phyloP scores from a whole-genome alignment of 2,329 filamentous ascomycete species.

The Coleophoma eucalyptorum region DNA sequence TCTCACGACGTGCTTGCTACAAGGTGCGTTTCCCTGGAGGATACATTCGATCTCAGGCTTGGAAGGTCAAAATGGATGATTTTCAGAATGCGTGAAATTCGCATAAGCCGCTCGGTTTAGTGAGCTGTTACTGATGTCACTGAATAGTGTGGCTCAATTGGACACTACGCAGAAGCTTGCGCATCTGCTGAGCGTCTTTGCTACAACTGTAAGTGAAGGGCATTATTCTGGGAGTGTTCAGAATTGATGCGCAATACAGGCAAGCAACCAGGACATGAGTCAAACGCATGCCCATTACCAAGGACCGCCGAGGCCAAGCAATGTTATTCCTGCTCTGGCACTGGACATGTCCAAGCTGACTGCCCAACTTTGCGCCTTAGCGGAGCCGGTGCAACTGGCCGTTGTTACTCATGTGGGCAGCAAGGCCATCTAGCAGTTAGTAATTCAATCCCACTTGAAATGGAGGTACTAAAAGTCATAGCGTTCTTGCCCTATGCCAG shows the following conservation, averaged over 20 bases:
- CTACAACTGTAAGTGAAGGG: constrained; percentile 82
- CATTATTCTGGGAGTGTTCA: too few relatives aligned
- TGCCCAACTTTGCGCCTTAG: constrained; percentile 94
- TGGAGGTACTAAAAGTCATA: constrained; percentile 29
- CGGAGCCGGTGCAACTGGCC: constrained; percentile 75
- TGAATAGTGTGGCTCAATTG: constrained; percentile 66
- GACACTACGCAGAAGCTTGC: constrained; percentile 86
- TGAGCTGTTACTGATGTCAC: constrained; percentile 21
- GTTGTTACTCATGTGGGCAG: constrained; percentile 96
- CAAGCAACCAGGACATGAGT: constrained; percentile 96
- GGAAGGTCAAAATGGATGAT: too few relatives aligned
- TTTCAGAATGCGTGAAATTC: too few relatives aligned
- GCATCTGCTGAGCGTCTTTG: constrained; percentile 96
- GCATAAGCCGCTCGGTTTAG: neutral
- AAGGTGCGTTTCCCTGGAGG: constrained; percentile 43
- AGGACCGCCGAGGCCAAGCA: constrained; percentile 98
- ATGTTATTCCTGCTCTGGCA: constrained; percentile 99
- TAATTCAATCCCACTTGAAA: constrained; percentile 15
- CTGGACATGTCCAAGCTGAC: constrained; percentile 97
- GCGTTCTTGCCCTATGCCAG: constrained; percentile 81
- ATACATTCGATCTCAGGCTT: neutral
- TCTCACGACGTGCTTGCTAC: constrained; percentile 74
- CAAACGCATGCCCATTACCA: constrained; percentile 93
- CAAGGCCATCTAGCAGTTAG: constrained; percentile 86
- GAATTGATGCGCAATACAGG: constrained; percentile 34